Conservation (phyloP, 2,329 filamentous ascomycete genomes). For the Cercospora beticola region DNA sequence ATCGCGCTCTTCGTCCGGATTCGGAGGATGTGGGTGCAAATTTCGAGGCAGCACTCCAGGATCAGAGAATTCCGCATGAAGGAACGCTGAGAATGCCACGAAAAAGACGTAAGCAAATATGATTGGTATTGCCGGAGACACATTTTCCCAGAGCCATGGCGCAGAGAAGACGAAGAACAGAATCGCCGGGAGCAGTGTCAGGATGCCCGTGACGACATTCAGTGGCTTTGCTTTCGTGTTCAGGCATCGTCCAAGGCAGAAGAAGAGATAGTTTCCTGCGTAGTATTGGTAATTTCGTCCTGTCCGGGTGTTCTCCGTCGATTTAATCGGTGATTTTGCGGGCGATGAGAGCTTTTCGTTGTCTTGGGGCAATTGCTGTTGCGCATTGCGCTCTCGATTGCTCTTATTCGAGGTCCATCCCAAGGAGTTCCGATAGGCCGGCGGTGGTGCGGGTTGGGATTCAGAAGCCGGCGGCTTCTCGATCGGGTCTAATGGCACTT, state of each 20-base stretch:
- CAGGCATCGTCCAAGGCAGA: conserved; percentile 77
- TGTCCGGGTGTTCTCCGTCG: background rate
- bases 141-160: conserved; percentile 79
- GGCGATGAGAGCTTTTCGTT: conserved; percentile 72
- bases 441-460: background rate
- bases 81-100: conserved; percentile 86
- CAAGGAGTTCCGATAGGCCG: conserved; percentile 26
- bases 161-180: conserved; percentile 87
- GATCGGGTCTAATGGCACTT: conserved; percentile 60
- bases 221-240: conserved; percentile 81
- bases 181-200: conserved; percentile 74
- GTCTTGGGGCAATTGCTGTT: conserved; percentile 32
- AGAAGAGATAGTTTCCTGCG: conserved; percentile 89
- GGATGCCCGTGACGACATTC: conserved; percentile 79
- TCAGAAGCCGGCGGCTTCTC: conserved; percentile 12
- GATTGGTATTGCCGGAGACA: conserved; percentile 86
- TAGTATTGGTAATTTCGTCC: conserved; percentile 88
- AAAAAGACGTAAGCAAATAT: conserved; percentile 89
- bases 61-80: conserved; percentile 89
- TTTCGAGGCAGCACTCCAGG: conserved; percentile 93
- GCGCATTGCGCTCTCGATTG: conserved; percentile 20
- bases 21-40: conserved; percentile 80
- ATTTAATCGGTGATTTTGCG: conserved; percentile 63
- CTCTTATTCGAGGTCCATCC: conserved; percentile 30
- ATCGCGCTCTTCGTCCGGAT: conserved; percentile 68